These are phyloP conservation scores for Sporobolomyces pararoseus DNA, from an alignment of 768 basidiomycete genomes.

Conservation along the genomic window DNA sequence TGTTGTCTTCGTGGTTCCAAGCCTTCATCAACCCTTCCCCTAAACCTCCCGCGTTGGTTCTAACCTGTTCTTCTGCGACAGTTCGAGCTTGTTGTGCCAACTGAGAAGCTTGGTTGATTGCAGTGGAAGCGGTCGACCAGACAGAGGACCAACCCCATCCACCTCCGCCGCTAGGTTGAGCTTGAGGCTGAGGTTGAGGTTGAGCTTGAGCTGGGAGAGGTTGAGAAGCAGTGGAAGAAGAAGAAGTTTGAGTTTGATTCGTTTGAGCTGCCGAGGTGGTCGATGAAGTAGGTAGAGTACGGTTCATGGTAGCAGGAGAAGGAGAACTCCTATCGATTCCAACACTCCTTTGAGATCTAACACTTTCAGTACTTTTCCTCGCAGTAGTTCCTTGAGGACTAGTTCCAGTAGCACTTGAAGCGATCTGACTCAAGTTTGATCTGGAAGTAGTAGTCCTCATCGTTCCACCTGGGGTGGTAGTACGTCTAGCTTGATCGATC, in stretches of 20 bases:
- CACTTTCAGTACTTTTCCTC: conserved; percentile 38
- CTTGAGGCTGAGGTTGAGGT: background rate
- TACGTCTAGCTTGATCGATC: conserved; percentile 16
- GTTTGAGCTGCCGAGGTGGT: background rate
- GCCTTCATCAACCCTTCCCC: conserved; percentile 34
- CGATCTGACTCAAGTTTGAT: background rate
- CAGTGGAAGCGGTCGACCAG: conserved; percentile 39
- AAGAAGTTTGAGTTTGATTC: conserved; percentile 2
- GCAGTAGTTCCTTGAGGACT: too few species aligned
- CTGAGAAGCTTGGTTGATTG: conserved; percentile 39
- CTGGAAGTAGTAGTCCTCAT: background rate
- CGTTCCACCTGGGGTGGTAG: background rate
- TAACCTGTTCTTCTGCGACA: conserved; percentile 89
- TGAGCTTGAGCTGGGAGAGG: background rate
- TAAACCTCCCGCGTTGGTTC: conserved; percentile 49
- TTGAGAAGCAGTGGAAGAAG: background rate
- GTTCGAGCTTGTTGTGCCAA: conserved; percentile 55
- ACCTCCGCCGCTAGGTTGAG: conserved; percentile 6
- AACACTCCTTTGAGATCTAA: background rate
- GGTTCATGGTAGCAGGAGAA: background rate
- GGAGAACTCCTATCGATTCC: background rate
- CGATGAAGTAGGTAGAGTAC: background rate
- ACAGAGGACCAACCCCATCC: conserved; percentile 45
- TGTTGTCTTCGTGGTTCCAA: conserved; percentile 25
- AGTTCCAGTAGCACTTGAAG: background rate